Percentiles rank a stretch among this genome's conserved stretches.
Conservation (phyloP, 768 basidiomycete genomes). For the Kondoa subrosea region DNA sequence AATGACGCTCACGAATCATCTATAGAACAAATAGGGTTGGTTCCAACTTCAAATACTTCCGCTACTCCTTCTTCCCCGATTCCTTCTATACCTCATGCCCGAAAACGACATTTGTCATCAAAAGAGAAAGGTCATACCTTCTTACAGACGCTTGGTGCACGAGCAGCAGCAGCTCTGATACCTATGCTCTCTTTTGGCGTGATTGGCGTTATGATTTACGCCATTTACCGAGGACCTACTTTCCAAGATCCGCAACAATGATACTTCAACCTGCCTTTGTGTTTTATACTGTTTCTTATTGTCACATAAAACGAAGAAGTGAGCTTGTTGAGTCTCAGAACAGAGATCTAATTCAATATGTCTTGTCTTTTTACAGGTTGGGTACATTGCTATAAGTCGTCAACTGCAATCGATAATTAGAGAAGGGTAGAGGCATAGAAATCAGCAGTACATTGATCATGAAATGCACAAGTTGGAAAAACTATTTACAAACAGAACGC, state of each 20-base stretch:
- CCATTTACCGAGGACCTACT: slow-evolving; percentile 25
- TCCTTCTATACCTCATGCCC: slow-evolving; percentile 5
- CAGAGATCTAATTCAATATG: neutral
- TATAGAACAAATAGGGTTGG: slow-evolving; percentile 20
- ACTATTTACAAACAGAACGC: neutral
- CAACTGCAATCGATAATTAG: neutral
- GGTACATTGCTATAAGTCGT: slow-evolving; percentile 12
- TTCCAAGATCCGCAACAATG: slow-evolving; percentile 6
- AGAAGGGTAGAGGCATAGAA: neutral
- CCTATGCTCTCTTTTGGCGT: slow-evolving; percentile 18
- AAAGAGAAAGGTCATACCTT: slow-evolving; percentile 11
- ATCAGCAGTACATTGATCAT: neutral
- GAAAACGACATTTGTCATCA: slow-evolving; percentile 5
- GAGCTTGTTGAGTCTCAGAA: neutral
- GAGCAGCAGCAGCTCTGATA: slow-evolving; percentile 10
- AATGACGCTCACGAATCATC: neutral
- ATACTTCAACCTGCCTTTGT: neutral
- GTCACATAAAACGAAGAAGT: too few relatives aligned
- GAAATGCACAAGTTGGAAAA: neutral
- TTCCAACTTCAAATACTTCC: slow-evolving; percentile 4
- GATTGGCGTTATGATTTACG: slow-evolving; percentile 20
- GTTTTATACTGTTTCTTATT: neutral
- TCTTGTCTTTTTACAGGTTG: slow-evolving; percentile 2
- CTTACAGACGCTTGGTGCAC: slow-evolving; percentile 6
- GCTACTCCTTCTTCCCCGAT: neutral